Conservation (phyloP, 1,284 basidiomycete species). For the Serendipita sp. region DNA sequence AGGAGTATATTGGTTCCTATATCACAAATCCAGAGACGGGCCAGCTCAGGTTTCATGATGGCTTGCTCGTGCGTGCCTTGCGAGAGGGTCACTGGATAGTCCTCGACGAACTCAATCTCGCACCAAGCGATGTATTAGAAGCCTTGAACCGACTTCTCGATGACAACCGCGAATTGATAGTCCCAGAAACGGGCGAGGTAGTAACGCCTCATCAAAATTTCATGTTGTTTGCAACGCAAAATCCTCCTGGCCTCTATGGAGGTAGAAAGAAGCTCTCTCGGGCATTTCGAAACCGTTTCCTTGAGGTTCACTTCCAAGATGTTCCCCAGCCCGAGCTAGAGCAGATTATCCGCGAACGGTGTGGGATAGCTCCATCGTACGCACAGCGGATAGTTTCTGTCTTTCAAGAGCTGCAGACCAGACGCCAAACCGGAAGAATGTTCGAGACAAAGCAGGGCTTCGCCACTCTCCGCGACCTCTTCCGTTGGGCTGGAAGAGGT, state of each 20-base stretch:
- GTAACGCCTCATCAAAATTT: constrained; percentile 90
- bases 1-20: constrained; percentile 97
- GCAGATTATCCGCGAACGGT: constrained; percentile 80
- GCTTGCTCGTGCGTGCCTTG: constrained; percentile 83
- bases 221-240: constrained; percentile 97
- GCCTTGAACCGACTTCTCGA: constrained; percentile 93
- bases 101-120: constrained; percentile 93
- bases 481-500: constrained; percentile 89
- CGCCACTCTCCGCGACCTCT: constrained; percentile 91
- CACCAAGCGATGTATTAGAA: constrained; percentile 95
- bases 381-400: constrained; percentile 83
- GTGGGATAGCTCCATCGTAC: constrained; percentile 84
- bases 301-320: constrained; percentile 96
- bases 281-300: constrained; percentile 95
- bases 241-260: constrained; percentile 94
- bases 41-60: constrained; percentile 89
- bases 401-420: constrained; percentile 86
- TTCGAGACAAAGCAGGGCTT: constrained; percentile 98
- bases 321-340: constrained; percentile 91
- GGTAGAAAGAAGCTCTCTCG: constrained; percentile 91
- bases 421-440: constrained; percentile 78
- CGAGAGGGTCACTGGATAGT: constrained; percentile 96
- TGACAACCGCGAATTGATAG: constrained; percentile 92
- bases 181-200: constrained; percentile 94
- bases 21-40: constrained; percentile 85